Percentiles rank a stretch among this genome's conserved stretches.
phyloP scores from a whole-genome alignment of 2,329 filamentous ascomycete genomes.

The Didymella glomerata region DNA sequence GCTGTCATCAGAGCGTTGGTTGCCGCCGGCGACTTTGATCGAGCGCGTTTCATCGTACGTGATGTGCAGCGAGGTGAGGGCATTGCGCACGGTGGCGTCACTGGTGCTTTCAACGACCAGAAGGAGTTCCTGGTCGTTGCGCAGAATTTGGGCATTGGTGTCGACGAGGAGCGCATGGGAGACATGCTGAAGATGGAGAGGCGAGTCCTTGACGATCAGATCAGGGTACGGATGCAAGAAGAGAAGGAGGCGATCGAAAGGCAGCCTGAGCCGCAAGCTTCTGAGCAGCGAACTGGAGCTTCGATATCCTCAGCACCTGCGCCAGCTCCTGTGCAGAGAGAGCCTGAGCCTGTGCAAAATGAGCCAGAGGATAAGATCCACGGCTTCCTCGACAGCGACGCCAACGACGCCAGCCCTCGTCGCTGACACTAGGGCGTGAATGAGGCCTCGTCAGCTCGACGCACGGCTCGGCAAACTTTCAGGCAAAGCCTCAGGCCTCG shows the following conservation, averaged over 20 bases:
- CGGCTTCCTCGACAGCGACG: constrained; percentile 25
- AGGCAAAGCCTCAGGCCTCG: constrained; percentile 9
- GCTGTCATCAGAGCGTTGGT: constrained; percentile 51
- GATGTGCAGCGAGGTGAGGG: constrained; percentile 50
- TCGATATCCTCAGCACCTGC: neutral
- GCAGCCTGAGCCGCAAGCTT: neutral
- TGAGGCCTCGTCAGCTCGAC: constrained; percentile 15
- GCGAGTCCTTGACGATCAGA: constrained; percentile 11
- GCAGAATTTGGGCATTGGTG: constrained; percentile 20
- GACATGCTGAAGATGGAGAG: constrained; percentile 17
- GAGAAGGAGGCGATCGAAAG: constrained; percentile 11
- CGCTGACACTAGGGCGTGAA: neutral
- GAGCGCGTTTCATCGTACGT: constrained; percentile 46
- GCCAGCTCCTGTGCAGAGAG: neutral
- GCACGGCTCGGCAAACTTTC: neutral
- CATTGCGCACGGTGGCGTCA: constrained; percentile 35
- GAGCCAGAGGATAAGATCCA: constrained; percentile 25
- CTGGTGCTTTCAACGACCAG: constrained; percentile 23
- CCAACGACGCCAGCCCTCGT: constrained; percentile 16
- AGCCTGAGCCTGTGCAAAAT: constrained; percentile 1
- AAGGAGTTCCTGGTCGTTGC: constrained; percentile 30
- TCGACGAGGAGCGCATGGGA: constrained; percentile 25
- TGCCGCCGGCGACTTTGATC: constrained; percentile 46
- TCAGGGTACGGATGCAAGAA: constrained; percentile 4
- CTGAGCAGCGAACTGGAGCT: neutral